Base-by-base conservation (phyloP, 768 basidiomycete species). In the Leucosporidium yakuticum region DNA sequence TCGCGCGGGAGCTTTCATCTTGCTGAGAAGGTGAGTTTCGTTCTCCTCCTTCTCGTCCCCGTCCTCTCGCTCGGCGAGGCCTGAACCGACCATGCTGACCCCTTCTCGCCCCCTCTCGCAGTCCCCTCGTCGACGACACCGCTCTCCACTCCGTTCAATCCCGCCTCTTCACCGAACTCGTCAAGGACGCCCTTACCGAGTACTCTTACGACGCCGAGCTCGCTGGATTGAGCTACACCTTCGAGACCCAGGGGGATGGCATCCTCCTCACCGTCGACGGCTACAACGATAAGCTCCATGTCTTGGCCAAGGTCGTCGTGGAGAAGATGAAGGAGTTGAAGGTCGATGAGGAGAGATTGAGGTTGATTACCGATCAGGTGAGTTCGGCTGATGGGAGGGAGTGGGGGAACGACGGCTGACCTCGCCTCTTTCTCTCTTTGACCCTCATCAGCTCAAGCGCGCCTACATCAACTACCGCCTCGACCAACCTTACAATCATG, bases 141-240 rank as follows among this genome's bases (percentile, higher is more conserved):
- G 83, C 94, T 0, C 83, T 87, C 55, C 82, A 87, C 65, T 79
- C 86, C 49, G 87, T 92, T 11, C 81, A 91, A 62, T 91, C 89
- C 12, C 83, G 86, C 62, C 79, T 99, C 19, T 93, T 87, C 78
- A 81, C 86, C 61, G 89, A 93, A 70, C 83, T 98, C 39, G 88
- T 97, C 73, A 86, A 85, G 34, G 96, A 99, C 75, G 85, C 90
- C 4, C 84, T 98, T 60, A 86, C 86, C 9, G 96, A 99, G 79
- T 92, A 88, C 74, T 82, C 90, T 0, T 98, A 98, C 76, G 88
- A 93, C 75, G 96, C 96, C 17, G 88, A 89, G 51, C 84, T 98
- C 31, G 96, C 95, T 20, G 93, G 93, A 32, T 82, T 98, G 47
- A 80, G 81, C 7, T 98, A 93, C 78, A 83, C 80, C 69, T 83